Conservation (phyloP, 23 red algal genomes). For the Gracilaria gracilis region DNA sequence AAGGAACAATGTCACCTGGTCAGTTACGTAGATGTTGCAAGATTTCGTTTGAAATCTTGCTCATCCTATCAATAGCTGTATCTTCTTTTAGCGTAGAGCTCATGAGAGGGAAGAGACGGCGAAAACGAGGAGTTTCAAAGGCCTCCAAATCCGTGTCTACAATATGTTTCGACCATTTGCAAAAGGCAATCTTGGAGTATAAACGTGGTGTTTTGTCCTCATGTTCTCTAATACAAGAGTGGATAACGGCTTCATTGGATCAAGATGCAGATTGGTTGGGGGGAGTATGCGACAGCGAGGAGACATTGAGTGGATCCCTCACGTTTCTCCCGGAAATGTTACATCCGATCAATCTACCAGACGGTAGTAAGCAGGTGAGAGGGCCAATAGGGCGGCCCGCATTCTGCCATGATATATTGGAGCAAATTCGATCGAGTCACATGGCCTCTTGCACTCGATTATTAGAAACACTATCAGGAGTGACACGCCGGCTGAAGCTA, state of each 20-base stretch:
- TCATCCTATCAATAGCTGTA: slow-evolving; percentile 22
- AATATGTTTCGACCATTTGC: slow-evolving; percentile 24
- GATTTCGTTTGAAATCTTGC: slow-evolving; percentile 46
- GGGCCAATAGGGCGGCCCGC: slow-evolving; percentile 18
- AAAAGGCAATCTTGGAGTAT: slow-evolving; percentile 40
- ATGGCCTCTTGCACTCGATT: slow-evolving; percentile 42
- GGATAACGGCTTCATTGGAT: slow-evolving; percentile 54
- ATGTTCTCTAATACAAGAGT: slow-evolving; percentile 52
- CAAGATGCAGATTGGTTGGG: slow-evolving; percentile 56
- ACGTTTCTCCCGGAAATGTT: slow-evolving; percentile 39
- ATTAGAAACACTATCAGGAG: slow-evolving; percentile 38
- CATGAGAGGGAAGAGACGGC: slow-evolving; percentile 51
- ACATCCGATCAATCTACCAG: slow-evolving; percentile 30
- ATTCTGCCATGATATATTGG: slow-evolving; percentile 54
- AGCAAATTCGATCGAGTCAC: slow-evolving; percentile 46
- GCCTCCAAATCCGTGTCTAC: not conserved
- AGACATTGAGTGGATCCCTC: slow-evolving; percentile 9
- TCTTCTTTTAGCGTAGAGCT: slow-evolving; percentile 64
- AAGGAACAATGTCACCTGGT: slow-evolving; percentile 27
- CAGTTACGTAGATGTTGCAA: slow-evolving; percentile 54
- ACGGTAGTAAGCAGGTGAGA: slow-evolving; percentile 12
- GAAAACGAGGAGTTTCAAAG: slow-evolving; percentile 15
- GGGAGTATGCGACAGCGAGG: slow-evolving; percentile 14
- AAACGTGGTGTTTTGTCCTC: slow-evolving; percentile 42
- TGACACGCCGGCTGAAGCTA: slow-evolving; percentile 49